These are phyloP conservation scores for Colletotrichum neosansevieriae DNA, from an alignment of 2,329 filamentous ascomycete species.

Conservation along the genomic window DNA sequence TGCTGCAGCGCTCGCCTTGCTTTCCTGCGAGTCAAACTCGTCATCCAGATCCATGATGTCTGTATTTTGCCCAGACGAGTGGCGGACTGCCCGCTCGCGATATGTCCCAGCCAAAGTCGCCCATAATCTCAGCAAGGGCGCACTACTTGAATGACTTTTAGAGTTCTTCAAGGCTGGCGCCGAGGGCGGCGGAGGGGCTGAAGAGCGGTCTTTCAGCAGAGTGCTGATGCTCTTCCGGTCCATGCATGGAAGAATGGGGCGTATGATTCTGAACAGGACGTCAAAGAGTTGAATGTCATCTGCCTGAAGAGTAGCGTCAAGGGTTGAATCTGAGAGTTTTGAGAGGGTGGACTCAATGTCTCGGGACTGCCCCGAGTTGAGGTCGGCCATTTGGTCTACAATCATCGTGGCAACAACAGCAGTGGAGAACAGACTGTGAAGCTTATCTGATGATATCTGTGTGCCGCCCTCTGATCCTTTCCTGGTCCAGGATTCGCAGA, in stretches of 20 bases:
- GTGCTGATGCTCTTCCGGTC: constrained; percentile 51
- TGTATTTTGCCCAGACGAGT: constrained; percentile 51
- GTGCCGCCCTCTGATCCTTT: constrained; percentile 58
- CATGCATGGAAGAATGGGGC: constrained; percentile 61
- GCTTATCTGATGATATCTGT: constrained; percentile 64
- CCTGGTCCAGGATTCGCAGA: constrained; percentile 62
- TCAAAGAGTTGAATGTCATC: constrained; percentile 63
- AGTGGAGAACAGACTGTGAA: constrained; percentile 65
- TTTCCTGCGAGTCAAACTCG: constrained; percentile 71
- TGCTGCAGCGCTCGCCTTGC: constrained; percentile 55
- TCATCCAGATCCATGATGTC: constrained; percentile 77
- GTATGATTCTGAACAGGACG: constrained; percentile 58
- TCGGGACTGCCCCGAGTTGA: constrained; percentile 61
- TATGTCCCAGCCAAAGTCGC: constrained; percentile 52
- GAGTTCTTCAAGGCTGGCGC: too few relatives aligned
- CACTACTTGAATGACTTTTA: constrained; percentile 38
- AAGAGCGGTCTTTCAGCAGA: constrained; percentile 50
- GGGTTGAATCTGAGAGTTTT: constrained; percentile 54
- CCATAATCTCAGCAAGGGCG: constrained; percentile 58
- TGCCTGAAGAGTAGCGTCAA: constrained; percentile 56
- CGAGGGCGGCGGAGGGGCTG: too few relatives aligned
- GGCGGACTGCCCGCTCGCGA: constrained; percentile 48
- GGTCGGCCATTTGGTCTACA: constrained; percentile 59
- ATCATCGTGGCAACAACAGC: constrained; percentile 60
- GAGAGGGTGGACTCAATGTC: constrained; percentile 60